Percentiles rank a stretch among this genome's conserved stretches.
Conservation (phyloP, 192 early-diverging fungal species). For the Chytriomyces sp. region DNA sequence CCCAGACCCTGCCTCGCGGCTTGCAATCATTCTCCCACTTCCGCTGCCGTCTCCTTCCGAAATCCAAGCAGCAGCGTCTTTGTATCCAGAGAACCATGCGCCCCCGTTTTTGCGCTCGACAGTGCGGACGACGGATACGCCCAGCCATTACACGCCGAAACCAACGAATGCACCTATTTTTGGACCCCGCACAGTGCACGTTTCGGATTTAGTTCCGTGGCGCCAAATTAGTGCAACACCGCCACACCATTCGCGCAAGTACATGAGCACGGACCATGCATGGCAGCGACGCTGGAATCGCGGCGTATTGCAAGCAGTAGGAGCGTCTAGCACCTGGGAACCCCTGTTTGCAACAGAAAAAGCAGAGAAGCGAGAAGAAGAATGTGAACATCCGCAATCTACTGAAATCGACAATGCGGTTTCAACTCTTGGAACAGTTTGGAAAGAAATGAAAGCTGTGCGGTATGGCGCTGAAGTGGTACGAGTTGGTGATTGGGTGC, state of each 20-base stretch:
- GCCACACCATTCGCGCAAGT: constrained; percentile 5
- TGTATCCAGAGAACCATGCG: neutral
- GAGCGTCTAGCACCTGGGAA: constrained; percentile 20
- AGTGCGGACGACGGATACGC: constrained; percentile 2
- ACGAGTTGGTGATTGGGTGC: constrained; percentile 6
- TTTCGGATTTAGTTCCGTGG: constrained; percentile 11
- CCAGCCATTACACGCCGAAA: constrained; percentile 22
- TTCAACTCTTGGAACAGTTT: neutral
- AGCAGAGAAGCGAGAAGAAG: no score
- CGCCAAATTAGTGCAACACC: constrained; percentile 16
- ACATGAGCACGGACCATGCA: constrained; percentile 4
- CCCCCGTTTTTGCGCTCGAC: neutral
- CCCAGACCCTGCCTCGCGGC: neutral
- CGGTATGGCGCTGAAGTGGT: constrained; percentile 28
- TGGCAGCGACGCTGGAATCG: constrained; percentile 37
- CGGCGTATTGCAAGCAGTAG: constrained; percentile 31
- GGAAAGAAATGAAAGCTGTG: constrained; percentile 5
- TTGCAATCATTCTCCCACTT: constrained; percentile 10
- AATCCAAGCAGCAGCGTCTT: neutral
- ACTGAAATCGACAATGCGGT: no score
- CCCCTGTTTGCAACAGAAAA: neutral
- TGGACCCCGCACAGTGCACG: neutral
- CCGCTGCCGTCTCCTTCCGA: constrained; percentile 18
- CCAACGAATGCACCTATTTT: constrained; percentile 16
- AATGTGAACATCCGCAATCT: no score